These are phyloP conservation scores for Vitis rupestris DNA, from an alignment of 164 flowering plant species.

Conservation along the genomic window DNA sequence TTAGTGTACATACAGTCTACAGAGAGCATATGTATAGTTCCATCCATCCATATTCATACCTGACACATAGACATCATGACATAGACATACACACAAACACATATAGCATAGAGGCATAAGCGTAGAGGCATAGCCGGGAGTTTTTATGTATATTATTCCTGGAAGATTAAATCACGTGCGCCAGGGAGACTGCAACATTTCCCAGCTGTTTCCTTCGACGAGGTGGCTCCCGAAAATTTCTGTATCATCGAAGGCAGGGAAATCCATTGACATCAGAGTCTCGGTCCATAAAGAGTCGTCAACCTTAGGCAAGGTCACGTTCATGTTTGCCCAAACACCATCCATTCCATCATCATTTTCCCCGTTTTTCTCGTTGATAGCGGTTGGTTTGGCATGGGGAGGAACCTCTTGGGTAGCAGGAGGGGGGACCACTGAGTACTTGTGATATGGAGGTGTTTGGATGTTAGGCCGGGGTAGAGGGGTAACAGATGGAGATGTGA, in stretches of 20 bases:
- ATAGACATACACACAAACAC: no score
- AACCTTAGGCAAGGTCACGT: constrained; percentile 34
- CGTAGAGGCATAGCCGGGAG: no score
- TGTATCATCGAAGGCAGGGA: constrained; percentile 19
- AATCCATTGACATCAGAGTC: constrained; percentile 34
- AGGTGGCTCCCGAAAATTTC: constrained; percentile 9
- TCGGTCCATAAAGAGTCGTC: constrained; percentile 53
- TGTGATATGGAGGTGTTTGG: background rate
- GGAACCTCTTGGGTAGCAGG: background rate
- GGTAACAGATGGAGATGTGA: background rate
- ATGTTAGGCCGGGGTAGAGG: background rate
- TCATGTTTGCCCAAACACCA: constrained; percentile 35
- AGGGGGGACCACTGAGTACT: background rate
- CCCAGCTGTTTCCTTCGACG: constrained; percentile 27
- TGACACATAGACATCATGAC: no score
- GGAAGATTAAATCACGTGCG: constrained; percentile 4
- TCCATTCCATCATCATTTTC: constrained; percentile 15
- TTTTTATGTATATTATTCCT: no score
- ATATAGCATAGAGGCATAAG: no score
- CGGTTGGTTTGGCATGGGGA: background rate
- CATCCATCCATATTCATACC: no score
- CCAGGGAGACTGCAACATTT: constrained; percentile 25
- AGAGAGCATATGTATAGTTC: no score
- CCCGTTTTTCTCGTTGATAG: background rate
- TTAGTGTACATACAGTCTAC: no score